Percentiles rank a stretch among this genome's conserved stretches.
Evolutionary conservation across 2,329 filamentous ascomycete species (phyloP).

Genomic region (Xylariomycetidae sp.): DNA sequence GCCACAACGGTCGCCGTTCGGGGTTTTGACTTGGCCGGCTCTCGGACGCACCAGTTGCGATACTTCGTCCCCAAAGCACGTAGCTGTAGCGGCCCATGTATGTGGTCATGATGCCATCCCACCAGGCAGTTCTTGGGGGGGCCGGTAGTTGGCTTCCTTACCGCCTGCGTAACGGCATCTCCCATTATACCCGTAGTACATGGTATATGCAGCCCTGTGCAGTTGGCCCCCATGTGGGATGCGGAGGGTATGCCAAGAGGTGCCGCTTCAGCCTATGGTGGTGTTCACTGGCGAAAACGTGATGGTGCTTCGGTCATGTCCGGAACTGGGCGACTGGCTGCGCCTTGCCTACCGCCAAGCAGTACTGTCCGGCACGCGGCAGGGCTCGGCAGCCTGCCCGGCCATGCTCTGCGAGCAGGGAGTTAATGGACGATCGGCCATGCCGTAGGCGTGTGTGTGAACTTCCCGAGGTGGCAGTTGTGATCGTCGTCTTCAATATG

Average conservation of each 20-base stretch:
- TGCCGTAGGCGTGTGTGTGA: background rate
- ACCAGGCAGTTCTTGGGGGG: too few species aligned
- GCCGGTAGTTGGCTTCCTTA: background rate
- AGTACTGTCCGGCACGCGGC: conserved; percentile 5
- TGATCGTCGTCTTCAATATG: too few species aligned
- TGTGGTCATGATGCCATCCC: too few species aligned
- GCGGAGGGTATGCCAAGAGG: background rate
- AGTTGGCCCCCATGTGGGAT: background rate
- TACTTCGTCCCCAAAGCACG: too few species aligned
- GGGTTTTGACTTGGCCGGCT: too few species aligned
- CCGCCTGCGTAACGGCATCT: background rate
- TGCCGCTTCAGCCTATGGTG: background rate
- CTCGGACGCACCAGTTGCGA: too few species aligned
- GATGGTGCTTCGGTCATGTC: conserved; percentile 13
- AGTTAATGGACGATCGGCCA: background rate
- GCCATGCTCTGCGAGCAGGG: background rate
- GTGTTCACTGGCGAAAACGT: too few species aligned
- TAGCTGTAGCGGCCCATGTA: too few species aligned
- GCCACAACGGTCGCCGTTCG: too few species aligned
- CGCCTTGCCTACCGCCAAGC: conserved; percentile 12
- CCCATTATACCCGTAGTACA: background rate
- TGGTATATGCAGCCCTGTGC: background rate
- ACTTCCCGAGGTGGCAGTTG: too few species aligned
- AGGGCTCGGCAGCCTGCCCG: background rate
- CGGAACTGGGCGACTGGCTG: conserved; percentile 12